Evolutionary conservation across 23 red algal genomes (phyloP), one percentile per base, ranked within the genome.

Genomic region (Gracilaria vermiculophylla): DNA sequence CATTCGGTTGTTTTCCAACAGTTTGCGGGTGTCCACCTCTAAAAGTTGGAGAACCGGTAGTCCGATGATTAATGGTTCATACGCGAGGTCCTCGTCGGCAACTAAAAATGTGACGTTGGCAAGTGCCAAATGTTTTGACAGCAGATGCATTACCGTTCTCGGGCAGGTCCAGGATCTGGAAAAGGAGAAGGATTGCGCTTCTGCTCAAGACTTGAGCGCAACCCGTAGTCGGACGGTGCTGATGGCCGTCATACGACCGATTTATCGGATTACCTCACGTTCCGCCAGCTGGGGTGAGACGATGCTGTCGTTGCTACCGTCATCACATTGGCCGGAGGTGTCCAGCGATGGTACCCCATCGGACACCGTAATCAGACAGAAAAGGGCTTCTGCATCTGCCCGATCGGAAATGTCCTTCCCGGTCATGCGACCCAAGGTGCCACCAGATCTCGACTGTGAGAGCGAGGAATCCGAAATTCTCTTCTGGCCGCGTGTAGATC

Each of bases 161-260:
- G 66, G 74, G 28, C 25, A 40, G 6, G 48, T 52, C 48, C 41
- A 51, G 25, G 74, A 48, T 0, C 74, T 48, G 9, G 74, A 51
- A 54, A 78, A 54, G 39, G 42, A 20, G 47, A 78, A 78, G 48
- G 48, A 52, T 49, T 78, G 74, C 42, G 74, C 74, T 78, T 78
- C 41, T 40, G 13, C 74, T 48, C 74, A 37, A 33, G 1, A 34
- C 28, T 53, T 48, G 42, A 52, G 16, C 13, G 39, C 41, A 48
- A 78, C 48, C 5, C 55, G 55, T 60, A 47, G 12, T 12, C 43
- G 43, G 43, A 8, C 43, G 5, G 43, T 47, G 12, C 12, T 47
- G 43, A 47, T 47, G 43, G 43, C 43, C 5, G 43, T 78, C 27
- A 53, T 53, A 12, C 45, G 36, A 2, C 74, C 41, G 51, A 78